Conservation (phyloP, 352 stramenopile species). For the Halophytophthora polymorphica region DNA sequence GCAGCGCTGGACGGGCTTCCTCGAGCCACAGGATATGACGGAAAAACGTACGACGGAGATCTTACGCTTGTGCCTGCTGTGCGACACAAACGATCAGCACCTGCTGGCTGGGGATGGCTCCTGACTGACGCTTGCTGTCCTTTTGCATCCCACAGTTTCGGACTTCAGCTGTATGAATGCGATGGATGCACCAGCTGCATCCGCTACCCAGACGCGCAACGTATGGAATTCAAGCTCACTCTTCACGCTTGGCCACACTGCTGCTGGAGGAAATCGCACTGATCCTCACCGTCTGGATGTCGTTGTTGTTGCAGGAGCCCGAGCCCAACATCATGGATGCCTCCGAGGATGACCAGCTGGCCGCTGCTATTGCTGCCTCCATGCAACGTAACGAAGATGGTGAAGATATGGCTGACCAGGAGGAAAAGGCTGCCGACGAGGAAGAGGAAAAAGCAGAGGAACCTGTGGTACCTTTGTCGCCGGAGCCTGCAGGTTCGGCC, state of each 20-base stretch:
- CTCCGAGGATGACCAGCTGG: slow-evolving; percentile 75
- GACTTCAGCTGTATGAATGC: slow-evolving; percentile 63
- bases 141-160: slow-evolving; percentile 33
- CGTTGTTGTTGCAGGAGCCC: slow-evolving; percentile 11
- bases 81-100: not conserved
- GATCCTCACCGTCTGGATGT: not conserved
- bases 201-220: slow-evolving; percentile 6
- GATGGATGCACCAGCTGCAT: slow-evolving; percentile 23
- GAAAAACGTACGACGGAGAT: slow-evolving; percentile 58
- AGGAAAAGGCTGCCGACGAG: slow-evolving; percentile 34
- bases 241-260: too few relatives aligned
- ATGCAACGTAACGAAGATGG: slow-evolving; percentile 50
- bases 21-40: slow-evolving; percentile 63
- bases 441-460: slow-evolving; percentile 43
- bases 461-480: slow-evolving; percentile 34
- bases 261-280: too few relatives aligned
- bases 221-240: too few relatives aligned
- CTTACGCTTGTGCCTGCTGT: not conserved
- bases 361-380: slow-evolving; percentile 76
- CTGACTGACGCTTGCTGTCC: slow-evolving; percentile 3
- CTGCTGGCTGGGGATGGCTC: too few relatives aligned
- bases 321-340: slow-evolving; percentile 45
- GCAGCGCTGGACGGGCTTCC: slow-evolving; percentile 65
- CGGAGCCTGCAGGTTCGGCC: slow-evolving; percentile 68
- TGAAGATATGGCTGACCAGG: slow-evolving; percentile 23